A percentile compares a stretch with the other conserved stretches of the same genome.
Conservation (phyloP, 2,329 filamentous ascomycete species). For the Penicillium griseofulvum region DNA sequence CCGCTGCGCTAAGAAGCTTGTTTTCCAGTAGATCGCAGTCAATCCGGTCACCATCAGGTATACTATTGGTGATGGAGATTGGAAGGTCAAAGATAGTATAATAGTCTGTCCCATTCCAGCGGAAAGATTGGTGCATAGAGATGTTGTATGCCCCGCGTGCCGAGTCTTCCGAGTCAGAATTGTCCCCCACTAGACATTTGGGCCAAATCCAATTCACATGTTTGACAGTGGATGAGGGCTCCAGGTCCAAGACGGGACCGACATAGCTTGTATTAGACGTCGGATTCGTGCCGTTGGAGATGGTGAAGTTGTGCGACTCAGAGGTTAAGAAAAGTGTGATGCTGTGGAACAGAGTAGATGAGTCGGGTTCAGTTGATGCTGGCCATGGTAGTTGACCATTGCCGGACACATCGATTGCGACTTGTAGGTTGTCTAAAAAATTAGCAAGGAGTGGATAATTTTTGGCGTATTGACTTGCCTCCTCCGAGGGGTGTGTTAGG, state of each 20-base stretch:
- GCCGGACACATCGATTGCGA: constrained; percentile 23
- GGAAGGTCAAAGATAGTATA: constrained; percentile 72
- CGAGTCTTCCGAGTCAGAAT: constrained; percentile 45
- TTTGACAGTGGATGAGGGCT: constrained; percentile 67
- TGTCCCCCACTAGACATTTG: constrained; percentile 63
- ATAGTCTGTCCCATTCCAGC: constrained; percentile 60
- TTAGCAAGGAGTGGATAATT: neutral
- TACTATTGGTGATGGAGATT: constrained; percentile 65
- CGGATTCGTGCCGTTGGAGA: constrained; percentile 61
- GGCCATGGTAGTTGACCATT: constrained; percentile 21
- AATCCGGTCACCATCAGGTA: constrained; percentile 36
- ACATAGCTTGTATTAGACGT: constrained; percentile 51
- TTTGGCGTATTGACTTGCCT: constrained; percentile 52
- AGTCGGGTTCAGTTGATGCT: constrained; percentile 12
- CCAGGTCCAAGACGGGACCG: constrained; percentile 62
- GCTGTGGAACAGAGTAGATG: constrained; percentile 14
- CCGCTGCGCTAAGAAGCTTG: constrained; percentile 15
- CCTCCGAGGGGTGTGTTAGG: constrained; percentile 63
- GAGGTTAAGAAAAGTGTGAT: constrained; percentile 22
- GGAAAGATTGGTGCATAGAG: constrained; percentile 69
- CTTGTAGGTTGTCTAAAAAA: constrained; percentile 16
- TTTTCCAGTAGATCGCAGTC: constrained; percentile 28
- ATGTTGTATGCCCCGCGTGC: constrained; percentile 66
- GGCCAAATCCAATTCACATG: constrained; percentile 73
- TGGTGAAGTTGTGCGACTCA: constrained; percentile 58